These are phyloP conservation scores for Fraxinus americana DNA, from an alignment of 257 asterid genomes.

Conservation along the genomic window DNA sequence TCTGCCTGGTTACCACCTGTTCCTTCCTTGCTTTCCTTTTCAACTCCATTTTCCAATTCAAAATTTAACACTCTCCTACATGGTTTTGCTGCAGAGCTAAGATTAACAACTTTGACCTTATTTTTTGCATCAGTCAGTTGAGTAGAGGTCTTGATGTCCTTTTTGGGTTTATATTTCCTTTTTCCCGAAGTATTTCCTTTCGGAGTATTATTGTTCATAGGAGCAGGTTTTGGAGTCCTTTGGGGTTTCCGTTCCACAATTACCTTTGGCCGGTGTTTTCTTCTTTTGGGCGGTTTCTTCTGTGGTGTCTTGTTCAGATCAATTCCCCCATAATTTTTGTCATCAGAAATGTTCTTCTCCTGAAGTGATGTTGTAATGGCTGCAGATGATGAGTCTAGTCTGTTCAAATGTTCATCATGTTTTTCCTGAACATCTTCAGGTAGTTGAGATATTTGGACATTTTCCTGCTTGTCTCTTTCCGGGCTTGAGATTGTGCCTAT, in stretches of 20 bases:
- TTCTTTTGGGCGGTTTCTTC: constrained; percentile 65
- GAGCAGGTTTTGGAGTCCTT: constrained; percentile 53
- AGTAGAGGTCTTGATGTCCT: constrained; percentile 38
- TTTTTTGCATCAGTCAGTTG: constrained; percentile 34
- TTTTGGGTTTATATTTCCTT: constrained; percentile 64
- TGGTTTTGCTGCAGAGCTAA: constrained; percentile 43
- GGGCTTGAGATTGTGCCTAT: constrained; percentile 32
- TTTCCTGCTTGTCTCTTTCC: constrained; percentile 41
- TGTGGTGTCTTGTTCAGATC: constrained; percentile 77
- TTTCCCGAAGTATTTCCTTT: constrained; percentile 47
- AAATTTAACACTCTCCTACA: constrained; percentile 68
- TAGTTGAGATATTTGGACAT: constrained; percentile 23
- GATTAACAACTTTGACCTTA: constrained; percentile 33
- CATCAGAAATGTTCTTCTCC: constrained; percentile 37
- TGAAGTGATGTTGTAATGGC: constrained; percentile 30
- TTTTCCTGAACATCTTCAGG: constrained; percentile 32
- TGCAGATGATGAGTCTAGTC: constrained; percentile 34
- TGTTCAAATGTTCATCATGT: constrained; percentile 28
- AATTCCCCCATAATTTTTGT: constrained; percentile 42
- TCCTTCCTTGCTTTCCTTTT: constrained; percentile 36
- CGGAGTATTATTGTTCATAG: constrained; percentile 32
- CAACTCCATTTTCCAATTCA: constrained; percentile 40
- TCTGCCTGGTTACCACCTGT: constrained; percentile 33
- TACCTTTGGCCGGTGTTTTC: constrained; percentile 90
- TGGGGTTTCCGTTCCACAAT: constrained; percentile 73